A percentile compares a stretch with the other conserved stretches of the same genome.
These are phyloP conservation scores for Lichtheimia corymbifera DNA, from an alignment of 371 early-diverging fungal genomes.

Conservation along the genomic window DNA sequence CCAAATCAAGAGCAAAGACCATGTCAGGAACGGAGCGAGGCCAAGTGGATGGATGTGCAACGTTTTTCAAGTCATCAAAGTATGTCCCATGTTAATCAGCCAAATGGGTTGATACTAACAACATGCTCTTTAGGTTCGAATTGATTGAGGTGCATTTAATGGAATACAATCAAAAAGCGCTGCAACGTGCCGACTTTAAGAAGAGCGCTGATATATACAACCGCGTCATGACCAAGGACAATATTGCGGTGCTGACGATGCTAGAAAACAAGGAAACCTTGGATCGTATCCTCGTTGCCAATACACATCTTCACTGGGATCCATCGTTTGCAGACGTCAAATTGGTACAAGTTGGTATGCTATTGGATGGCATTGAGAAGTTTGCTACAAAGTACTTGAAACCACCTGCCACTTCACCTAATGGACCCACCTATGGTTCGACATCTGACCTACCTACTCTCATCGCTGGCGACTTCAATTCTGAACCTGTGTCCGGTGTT, in stretches of 20 bases:
- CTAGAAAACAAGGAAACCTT: conserved; percentile 82
- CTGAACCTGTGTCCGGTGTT: conserved; percentile 89
- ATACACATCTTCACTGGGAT: conserved; percentile 95
- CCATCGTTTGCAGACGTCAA: conserved; percentile 96
- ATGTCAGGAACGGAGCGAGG: conserved; percentile 90
- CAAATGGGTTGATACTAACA: background rate
- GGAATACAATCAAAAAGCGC: conserved; percentile 93
- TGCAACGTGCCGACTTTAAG: conserved; percentile 85
- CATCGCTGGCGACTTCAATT: conserved; percentile 98
- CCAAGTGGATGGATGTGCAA: conserved; percentile 97
- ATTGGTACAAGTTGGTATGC: conserved; percentile 94
- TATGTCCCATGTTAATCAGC: conserved; percentile 26
- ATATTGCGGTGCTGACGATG: conserved; percentile 88
- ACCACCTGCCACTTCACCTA: conserved; percentile 24
- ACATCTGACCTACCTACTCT: conserved; percentile 63
- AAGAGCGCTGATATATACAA: conserved; percentile 93
- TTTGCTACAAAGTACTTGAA: conserved; percentile 51
- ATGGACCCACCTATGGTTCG: conserved; percentile 26
- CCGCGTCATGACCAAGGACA: conserved; percentile 97
- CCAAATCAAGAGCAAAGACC: conserved; percentile 91
- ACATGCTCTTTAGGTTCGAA: conserved; percentile 56
- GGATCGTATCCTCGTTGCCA: conserved; percentile 81
- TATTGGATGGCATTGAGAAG: conserved; percentile 87
- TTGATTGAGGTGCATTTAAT: conserved; percentile 80
- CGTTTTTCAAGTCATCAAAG: conserved; percentile 89